These are phyloP conservation scores for Saccharomycopsis microspora DNA, from an alignment of 805 yeast species.

Conservation along the genomic window DNA sequence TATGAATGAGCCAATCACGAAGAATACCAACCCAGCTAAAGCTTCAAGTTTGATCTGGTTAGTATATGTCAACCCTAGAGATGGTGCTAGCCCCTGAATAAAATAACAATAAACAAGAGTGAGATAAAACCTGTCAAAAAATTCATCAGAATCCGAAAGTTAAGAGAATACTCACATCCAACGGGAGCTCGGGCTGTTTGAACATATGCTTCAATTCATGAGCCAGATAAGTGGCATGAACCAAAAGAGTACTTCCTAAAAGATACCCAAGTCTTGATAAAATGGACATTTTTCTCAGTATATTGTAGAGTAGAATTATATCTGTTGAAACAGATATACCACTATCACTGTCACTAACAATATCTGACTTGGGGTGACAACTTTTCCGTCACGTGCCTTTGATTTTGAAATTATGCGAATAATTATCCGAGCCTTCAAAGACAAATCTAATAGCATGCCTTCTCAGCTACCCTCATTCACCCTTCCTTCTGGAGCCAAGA, in stretches of 20 bases:
- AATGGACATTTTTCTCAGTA: neutral
- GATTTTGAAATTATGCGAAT: slow-evolving; percentile 20
- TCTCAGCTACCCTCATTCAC: slow-evolving; percentile 1
- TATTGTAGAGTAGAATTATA: too few species aligned
- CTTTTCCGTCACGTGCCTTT: neutral
- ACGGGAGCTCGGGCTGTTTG: slow-evolving; percentile 17
- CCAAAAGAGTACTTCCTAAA: slow-evolving; percentile 19
- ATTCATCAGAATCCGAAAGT: too few species aligned
- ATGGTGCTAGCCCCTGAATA: neutral
- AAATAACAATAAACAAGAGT: neutral
- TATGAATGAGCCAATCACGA: slow-evolving; percentile 28
- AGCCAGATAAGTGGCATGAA: slow-evolving; percentile 44
- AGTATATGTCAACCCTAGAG: neutral
- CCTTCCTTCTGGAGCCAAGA: slow-evolving; percentile 13
- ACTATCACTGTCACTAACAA: too few species aligned
- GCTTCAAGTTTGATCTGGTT: slow-evolving; percentile 37
- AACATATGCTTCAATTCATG: slow-evolving; percentile 35
- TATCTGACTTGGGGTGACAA: too few species aligned
- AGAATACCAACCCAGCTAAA: slow-evolving; percentile 32
- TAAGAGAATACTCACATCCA: slow-evolving; percentile 21
- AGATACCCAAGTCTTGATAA: slow-evolving; percentile 6
- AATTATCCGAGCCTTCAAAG: neutral
- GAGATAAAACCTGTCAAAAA: neutral
- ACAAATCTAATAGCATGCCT: slow-evolving; percentile 16
- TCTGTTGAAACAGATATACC: too few species aligned